phyloP scores from a whole-genome alignment of 2,329 filamentous ascomycete genomes.

The Pyricularia pennisetigena region DNA sequence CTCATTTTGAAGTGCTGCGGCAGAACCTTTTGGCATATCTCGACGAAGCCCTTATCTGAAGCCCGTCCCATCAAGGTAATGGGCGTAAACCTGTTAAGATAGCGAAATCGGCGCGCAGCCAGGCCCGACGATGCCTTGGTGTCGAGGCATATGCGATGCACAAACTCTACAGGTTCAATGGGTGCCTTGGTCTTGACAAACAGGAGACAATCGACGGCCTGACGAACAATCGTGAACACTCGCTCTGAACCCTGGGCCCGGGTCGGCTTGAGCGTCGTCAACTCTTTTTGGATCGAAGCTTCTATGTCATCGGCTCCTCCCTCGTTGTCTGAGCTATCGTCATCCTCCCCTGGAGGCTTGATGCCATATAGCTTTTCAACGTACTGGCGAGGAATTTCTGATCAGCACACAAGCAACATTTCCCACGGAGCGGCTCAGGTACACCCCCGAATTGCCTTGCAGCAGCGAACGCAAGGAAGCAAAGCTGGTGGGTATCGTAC shows the following conservation, averaged over 20 bases:
- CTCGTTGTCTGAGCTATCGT: constrained; percentile 27
- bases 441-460: background rate
- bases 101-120: constrained; percentile 34
- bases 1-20: constrained; percentile 48
- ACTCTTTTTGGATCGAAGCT: constrained; percentile 59
- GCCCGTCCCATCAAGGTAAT: constrained; percentile 50
- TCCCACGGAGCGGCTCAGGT: background rate
- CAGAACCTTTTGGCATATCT: constrained; percentile 54
- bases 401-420: background rate
- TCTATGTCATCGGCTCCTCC: constrained; percentile 57
- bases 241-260: constrained; percentile 26
- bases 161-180: constrained; percentile 45
- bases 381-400: constrained; percentile 30
- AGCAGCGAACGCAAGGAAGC: background rate
- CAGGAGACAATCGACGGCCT: constrained; percentile 52
- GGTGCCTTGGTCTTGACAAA: constrained; percentile 49
- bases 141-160: constrained; percentile 45
- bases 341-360: constrained; percentile 22
- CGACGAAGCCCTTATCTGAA: constrained; percentile 56
- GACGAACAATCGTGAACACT: constrained; percentile 40
- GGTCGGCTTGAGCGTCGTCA: constrained; percentile 48
- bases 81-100: constrained; percentile 49
- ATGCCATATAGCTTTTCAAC: constrained; percentile 52
- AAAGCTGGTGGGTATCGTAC: constrained; percentile 25
- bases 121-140: constrained; percentile 31